Percentiles rank a stretch among this genome's conserved stretches.
phyloP scores from a whole-genome alignment of 192 early-diverging fungal species.

The Coemansia sp. region DNA sequence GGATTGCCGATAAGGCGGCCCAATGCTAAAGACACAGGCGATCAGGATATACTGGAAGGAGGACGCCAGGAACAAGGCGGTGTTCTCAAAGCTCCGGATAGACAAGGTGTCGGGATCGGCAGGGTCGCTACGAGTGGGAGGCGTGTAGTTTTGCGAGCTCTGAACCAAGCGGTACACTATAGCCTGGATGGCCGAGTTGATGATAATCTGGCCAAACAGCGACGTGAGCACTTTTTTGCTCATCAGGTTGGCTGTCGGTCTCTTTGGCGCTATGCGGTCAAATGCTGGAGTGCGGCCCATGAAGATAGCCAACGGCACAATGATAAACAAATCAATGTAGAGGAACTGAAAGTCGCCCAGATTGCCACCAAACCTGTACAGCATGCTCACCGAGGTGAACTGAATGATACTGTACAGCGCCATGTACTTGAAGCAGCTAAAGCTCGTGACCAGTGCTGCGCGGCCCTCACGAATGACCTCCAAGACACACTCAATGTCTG shows the following conservation, averaged over 20 bases:
- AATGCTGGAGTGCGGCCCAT: constrained; percentile 91
- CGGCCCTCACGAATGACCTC: constrained; percentile 91
- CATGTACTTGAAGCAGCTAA: constrained; percentile 99
- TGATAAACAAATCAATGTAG: constrained; percentile 91
- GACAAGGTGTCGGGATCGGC: constrained; percentile 60
- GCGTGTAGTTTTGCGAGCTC: constrained; percentile 69
- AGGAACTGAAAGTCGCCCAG: constrained; percentile 96
- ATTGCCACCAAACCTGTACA: constrained; percentile 85
- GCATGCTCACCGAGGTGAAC: constrained; percentile 87
- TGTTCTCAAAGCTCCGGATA: constrained; percentile 84
- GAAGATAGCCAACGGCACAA: constrained; percentile 79
- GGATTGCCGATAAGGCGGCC: constrained; percentile 88
- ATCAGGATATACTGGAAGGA: constrained; percentile 92
- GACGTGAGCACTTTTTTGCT: constrained; percentile 88
- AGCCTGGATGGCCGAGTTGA: constrained; percentile 80
- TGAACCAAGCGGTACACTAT: constrained; percentile 67
- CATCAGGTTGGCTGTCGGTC: constrained; percentile 87
- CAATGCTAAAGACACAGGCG: constrained; percentile 92
- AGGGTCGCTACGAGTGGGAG: constrained; percentile 50
- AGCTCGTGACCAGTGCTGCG: constrained; percentile 93
- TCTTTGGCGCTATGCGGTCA: constrained; percentile 64
- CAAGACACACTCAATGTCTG: constrained; percentile 89
- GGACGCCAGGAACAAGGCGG: constrained; percentile 82
- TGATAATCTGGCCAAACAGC: constrained; percentile 81
- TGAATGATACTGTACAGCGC: constrained; percentile 96